Evolutionary conservation across 1,284 basidiomycete genomes (phyloP), one percentile per base, ranked within the genome.

Genomic region (Austropuccinia psidii): DNA sequence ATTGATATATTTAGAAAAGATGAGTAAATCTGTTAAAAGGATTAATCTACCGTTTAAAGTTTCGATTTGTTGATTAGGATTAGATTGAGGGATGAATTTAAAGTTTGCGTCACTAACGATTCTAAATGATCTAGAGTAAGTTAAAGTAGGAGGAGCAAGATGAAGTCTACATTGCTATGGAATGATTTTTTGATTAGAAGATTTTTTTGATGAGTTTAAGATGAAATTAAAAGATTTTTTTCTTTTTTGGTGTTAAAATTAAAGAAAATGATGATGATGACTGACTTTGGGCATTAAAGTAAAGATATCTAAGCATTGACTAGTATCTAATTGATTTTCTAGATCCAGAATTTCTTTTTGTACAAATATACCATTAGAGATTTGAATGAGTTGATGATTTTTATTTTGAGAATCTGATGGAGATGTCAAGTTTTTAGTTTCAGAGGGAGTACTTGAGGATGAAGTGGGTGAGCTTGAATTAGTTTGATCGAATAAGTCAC

Each of bases 211-310:
- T 27, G 13, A 73, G 43, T n/a, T n/a, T n/a, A 54, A 27, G 60
- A n/a, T 52, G 21, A 62, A 45, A 67, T 31, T n/a, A 58, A 21
- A 31, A 27, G 31, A n/a, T n/a, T n/a, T n/a, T n/a, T n/a, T n/a
- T n/a, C n/a, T n/a, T n/a, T n/a, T n/a, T n/a, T n/a, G n/a, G n/a
- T n/a, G n/a, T n/a, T n/a, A n/a, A n/a, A n/a, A n/a, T n/a, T n/a
- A n/a, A 11, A 3, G 11, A n/a, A 21, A 33, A 29, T 7, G 9
- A 2, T 33, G 33, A 35, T 35, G 57, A 21, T 24, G 5, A 37
- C 6, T 74, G 77, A 91, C 93, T 86, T 94, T 94, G 4, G 90
- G 89, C 77, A 87, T 86, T 93, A 99, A 95, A 0, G 91, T 91
- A 80, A 99, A 99, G 57, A 99, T 88, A 81, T 99, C 95, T 39